Evolutionary conservation across 306 rosid species (phyloP), one percentile per base, ranked within the genome.

Genomic region (Citrullus colocynthis): DNA sequence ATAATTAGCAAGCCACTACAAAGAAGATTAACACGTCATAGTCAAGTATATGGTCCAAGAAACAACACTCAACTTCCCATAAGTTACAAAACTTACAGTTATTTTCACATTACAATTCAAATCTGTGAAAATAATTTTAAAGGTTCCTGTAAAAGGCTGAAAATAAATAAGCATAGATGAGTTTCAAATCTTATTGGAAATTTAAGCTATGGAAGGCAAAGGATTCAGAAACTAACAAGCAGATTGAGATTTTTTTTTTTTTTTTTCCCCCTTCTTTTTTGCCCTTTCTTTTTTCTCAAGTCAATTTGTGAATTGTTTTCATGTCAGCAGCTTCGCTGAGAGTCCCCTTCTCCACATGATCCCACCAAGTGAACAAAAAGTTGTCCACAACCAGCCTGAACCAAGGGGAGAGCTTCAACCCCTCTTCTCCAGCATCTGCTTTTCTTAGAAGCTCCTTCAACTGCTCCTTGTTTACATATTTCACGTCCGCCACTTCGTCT

Each of bases 341-440:
- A 52, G 92, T 83, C 59, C 91, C 90, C 77, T 74, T 86, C 90
- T 96, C 91, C 49, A 92, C 85, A 81, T 96, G 93, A 24, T 92
- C 98, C 99, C 99, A 96, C 99, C 99, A 96, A 79, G 89, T 92
- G 92, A 87, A 92, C 80, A 96, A 80, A 90, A 96, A 96, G 78
- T 92, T 96, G 88, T 96, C 98, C 84, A 92, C 99, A 15, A 96
- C 93, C 11, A 96, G 91, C 52, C 99, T 88, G 93, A 96, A 96
- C 99, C 99, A 96, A 2, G 99, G 99, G 42, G 98, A 92, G 42
- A 96, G 93, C 92, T 91, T 96, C 93, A 96, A 60, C 59, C 99
- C 99, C 59, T 76, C 97, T 85, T 92, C 98, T 13, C 97, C 99
- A 4, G 96, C 96, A 45, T 96, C 98, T 18, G 87, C 93, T 85